Percentiles rank a stretch among this genome's conserved stretches.
phyloP scores from a whole-genome alignment of 331 rosid genomes.

The Prunus yedoensis region DNA sequence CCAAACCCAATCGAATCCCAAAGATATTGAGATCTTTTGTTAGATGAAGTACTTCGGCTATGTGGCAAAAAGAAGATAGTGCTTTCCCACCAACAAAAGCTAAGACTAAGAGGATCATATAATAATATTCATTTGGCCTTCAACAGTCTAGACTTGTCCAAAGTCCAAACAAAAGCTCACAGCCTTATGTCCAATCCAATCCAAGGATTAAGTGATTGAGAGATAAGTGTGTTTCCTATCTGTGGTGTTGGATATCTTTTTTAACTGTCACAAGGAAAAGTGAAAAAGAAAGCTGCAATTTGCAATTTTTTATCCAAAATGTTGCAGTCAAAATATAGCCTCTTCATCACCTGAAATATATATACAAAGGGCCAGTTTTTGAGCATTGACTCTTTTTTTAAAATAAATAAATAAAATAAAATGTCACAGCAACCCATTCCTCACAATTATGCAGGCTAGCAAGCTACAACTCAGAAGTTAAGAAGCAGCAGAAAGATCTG shows the following conservation, averaged over 20 bases:
- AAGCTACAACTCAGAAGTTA: background rate
- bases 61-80: background rate
- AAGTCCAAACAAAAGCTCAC: background rate
- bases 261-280: background rate
- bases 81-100: background rate
- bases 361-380: background rate
- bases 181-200: background rate
- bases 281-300: background rate
- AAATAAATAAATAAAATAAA: no score
- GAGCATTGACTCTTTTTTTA: slow-evolving; percentile 4
- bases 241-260: no score
- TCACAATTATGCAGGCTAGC: background rate
- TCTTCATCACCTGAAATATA: slow-evolving; percentile 1
- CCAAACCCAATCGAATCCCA: background rate
- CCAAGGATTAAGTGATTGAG: no score
- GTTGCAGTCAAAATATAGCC: background rate
- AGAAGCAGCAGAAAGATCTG: background rate
- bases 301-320: background rate
- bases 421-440: background rate
- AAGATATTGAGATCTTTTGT: slow-evolving; percentile 2
- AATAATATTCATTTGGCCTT: background rate
- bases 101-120: background rate
- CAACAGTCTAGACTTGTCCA: background rate
- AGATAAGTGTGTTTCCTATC: no score
- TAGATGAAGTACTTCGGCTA: background rate